Percentiles rank a stretch among this genome's conserved stretches.
phyloP scores from a whole-genome alignment of 2,329 filamentous ascomycete species.

The Cladosporium sp. region DNA sequence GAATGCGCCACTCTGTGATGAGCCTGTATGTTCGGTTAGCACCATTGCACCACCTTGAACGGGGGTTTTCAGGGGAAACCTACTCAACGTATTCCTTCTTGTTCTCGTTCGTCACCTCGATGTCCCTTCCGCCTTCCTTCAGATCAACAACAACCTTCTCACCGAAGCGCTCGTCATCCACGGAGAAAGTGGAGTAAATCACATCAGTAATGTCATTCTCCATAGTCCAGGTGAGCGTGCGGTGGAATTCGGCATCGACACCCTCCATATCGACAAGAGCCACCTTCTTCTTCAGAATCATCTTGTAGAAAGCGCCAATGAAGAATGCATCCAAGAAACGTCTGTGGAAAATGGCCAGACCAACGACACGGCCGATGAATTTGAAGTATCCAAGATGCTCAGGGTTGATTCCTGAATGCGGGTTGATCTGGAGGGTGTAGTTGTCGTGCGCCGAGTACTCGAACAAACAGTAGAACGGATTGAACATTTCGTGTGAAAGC shows the following conservation, averaged over 20 bases:
- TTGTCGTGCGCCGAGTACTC: constrained; percentile 99
- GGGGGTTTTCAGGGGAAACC: constrained; percentile 28
- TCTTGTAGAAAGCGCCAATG: constrained; percentile 98
- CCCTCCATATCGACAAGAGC: constrained; percentile 95
- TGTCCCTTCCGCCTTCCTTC: constrained; percentile 82
- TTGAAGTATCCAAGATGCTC: constrained; percentile 99
- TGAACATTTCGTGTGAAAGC: constrained; percentile 99
- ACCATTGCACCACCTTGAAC: background rate
- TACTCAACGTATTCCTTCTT: constrained; percentile 98
- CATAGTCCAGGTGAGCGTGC: constrained; percentile 93
- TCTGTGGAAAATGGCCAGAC: constrained; percentile 94
- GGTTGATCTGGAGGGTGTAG: constrained; percentile 99
- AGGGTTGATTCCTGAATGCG: constrained; percentile 97
- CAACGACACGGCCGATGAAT: constrained; percentile 96
- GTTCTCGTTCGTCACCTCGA: constrained; percentile 96
- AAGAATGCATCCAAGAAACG: constrained; percentile 98
- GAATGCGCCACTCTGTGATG: constrained; percentile 98
- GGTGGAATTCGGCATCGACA: constrained; percentile 95
- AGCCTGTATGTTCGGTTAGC: constrained; percentile 46
- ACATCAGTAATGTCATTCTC: constrained; percentile 97
- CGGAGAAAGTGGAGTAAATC: constrained; percentile 91
- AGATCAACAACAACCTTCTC: constrained; percentile 91
- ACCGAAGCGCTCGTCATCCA: constrained; percentile 95
- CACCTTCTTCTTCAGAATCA: constrained; percentile 93
- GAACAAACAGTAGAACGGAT: constrained; percentile 98